Conservation (phyloP, 352 stramenopile species). For the Pythium brassicae region DNA sequence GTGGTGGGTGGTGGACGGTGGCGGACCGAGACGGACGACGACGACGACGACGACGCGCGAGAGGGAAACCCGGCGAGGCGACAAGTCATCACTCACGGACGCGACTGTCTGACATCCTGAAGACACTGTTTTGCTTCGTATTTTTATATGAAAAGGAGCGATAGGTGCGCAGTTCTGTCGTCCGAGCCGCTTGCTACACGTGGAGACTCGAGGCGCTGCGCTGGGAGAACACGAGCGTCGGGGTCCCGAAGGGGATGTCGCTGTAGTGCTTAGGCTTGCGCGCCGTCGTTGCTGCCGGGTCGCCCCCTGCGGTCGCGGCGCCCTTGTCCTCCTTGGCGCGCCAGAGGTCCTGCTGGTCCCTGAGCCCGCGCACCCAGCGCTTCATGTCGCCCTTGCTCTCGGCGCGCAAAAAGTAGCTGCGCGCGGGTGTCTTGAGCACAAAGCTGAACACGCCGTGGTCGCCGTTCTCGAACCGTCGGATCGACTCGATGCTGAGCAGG, state of each 20-base stretch:
- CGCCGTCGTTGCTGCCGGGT: slow-evolving; percentile 17
- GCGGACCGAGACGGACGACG: neutral
- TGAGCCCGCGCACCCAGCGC: slow-evolving; percentile 76
- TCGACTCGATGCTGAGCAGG: slow-evolving; percentile 68
- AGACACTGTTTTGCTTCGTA: slow-evolving; percentile 1
- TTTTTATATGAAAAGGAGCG: neutral
- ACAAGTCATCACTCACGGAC: no score
- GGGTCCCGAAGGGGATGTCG: slow-evolving; percentile 31
- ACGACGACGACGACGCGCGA: neutral
- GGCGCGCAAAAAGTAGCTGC: slow-evolving; percentile 77
- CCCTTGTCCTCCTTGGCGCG: slow-evolving; percentile 49
- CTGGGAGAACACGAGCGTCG: slow-evolving; percentile 28
- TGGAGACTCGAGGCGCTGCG: slow-evolving; percentile 32
- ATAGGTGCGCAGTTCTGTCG: neutral
- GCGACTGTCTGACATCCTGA: no score
- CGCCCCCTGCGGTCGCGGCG: slow-evolving; percentile 12
- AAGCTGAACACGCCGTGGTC: slow-evolving; percentile 81
- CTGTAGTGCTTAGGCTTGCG: slow-evolving; percentile 77
- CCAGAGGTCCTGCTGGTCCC: slow-evolving; percentile 81
- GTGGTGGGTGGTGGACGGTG: no score
- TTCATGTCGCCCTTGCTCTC: slow-evolving; percentile 88
- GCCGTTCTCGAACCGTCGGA: slow-evolving; percentile 77
- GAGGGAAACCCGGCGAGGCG: no score
- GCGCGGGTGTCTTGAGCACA: slow-evolving; percentile 67
- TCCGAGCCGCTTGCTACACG: slow-evolving; percentile 16